Evolutionary conservation across 768 basidiomycete species (phyloP).

Genomic region (Mycena filopes): DNA sequence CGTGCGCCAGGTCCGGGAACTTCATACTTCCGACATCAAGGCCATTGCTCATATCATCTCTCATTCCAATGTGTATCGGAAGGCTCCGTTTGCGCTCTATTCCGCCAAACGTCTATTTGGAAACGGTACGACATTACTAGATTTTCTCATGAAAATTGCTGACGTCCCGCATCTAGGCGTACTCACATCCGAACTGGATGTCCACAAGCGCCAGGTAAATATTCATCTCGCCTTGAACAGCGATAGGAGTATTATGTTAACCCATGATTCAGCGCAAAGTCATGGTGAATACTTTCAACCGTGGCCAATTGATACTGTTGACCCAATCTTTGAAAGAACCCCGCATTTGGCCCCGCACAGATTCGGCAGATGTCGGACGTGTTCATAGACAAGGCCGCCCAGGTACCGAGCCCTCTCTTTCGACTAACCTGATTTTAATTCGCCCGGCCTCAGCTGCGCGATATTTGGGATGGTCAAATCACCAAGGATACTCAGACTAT

Average conservation of each 20-base stretch:
- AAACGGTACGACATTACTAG: background rate
- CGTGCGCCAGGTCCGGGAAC: constrained; percentile 40
- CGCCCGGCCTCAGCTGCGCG: constrained; percentile 41
- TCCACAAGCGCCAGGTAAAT: constrained; percentile 53
- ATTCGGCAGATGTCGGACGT: constrained; percentile 50
- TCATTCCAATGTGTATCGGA: constrained; percentile 53
- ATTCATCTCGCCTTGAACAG: no score
- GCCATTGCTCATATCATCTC: constrained; percentile 61
- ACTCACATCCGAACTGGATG: constrained; percentile 47
- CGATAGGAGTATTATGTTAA: background rate
- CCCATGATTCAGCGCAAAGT: constrained; percentile 2
- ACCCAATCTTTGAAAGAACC: constrained; percentile 45
- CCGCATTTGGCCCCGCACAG: constrained; percentile 56
- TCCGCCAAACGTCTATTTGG: background rate
- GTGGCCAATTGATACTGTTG: background rate
- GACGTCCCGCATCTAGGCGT: constrained; percentile 40
- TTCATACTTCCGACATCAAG: constrained; percentile 57
- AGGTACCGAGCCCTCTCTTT: constrained; percentile 34
- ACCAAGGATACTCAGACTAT: constrained; percentile 35
- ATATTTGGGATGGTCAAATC: constrained; percentile 44
- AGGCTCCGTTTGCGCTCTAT: constrained; percentile 30
- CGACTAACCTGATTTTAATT: background rate
- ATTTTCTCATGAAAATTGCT: background rate
- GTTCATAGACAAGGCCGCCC: constrained; percentile 47
- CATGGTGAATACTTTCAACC: background rate